Conservation (phyloP, 2,329 filamentous ascomycete genomes). For the Pseudonectria foliicola region DNA sequence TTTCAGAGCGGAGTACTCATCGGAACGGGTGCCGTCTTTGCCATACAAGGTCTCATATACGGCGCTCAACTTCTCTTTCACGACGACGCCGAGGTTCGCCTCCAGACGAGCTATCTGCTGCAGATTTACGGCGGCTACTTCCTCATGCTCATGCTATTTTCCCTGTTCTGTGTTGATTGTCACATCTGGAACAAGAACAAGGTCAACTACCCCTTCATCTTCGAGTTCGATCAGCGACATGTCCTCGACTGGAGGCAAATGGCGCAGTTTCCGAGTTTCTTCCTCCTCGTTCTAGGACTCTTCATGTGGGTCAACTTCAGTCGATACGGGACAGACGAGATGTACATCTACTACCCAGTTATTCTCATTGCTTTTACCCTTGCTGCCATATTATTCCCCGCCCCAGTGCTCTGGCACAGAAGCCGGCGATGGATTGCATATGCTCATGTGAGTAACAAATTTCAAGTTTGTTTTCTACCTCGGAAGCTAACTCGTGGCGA, state of each 20-base stretch:
- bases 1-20: constrained; percentile 60
- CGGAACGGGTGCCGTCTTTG: constrained; percentile 60
- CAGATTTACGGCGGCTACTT: constrained; percentile 95
- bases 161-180: constrained; percentile 81
- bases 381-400: constrained; percentile 67
- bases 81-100: constrained; percentile 38
- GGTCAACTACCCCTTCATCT: constrained; percentile 95
- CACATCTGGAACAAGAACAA: constrained; percentile 75
- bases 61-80: constrained; percentile 47
- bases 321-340: constrained; percentile 52
- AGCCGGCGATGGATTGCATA: constrained; percentile 82
- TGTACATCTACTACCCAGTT: constrained; percentile 84
- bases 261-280: constrained; percentile 78
- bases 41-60: constrained; percentile 57
- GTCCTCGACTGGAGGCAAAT: constrained; percentile 86
- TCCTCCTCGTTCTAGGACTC: constrained; percentile 69
- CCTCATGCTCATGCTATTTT: constrained; percentile 69
- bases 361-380: constrained; percentile 65
- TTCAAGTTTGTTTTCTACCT: constrained; percentile 6
- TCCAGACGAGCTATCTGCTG: constrained; percentile 61
- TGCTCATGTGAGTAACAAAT: constrained; percentile 62
- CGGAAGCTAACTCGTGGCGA: background rate
- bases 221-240: constrained; percentile 86
- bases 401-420: constrained; percentile 64
- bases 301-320: constrained; percentile 88